Evolutionary conservation across 768 basidiomycete genomes (phyloP).

Genomic region (Termitomyces sp.): DNA sequence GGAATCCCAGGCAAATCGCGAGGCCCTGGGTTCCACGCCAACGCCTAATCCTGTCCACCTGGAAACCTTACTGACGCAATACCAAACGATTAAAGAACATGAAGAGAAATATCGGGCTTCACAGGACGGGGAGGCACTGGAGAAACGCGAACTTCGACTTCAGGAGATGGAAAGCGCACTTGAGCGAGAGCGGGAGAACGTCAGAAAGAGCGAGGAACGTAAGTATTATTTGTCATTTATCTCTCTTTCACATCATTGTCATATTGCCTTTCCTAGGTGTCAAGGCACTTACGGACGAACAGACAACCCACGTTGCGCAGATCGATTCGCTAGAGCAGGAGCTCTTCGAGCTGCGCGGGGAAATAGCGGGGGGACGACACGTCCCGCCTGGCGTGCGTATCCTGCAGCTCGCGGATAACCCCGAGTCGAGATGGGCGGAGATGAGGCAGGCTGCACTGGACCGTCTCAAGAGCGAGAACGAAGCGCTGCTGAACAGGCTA

Average conservation of each 20-base stretch:
- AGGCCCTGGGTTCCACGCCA: neutral
- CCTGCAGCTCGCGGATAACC: slow-evolving; percentile 23
- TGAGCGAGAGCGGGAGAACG: slow-evolving; percentile 7
- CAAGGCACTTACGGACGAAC: slow-evolving; percentile 29
- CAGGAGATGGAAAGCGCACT: slow-evolving; percentile 1
- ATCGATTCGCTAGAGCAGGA: slow-evolving; percentile 74
- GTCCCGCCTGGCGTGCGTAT: slow-evolving; percentile 13
- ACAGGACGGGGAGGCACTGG: neutral
- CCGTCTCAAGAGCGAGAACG: slow-evolving; percentile 76
- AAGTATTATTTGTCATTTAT: neutral
- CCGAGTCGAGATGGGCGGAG: slow-evolving; percentile 78
- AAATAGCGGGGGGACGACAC: slow-evolving; percentile 71
- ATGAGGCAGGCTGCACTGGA: slow-evolving; percentile 72
- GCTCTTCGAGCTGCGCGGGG: slow-evolving; percentile 72
- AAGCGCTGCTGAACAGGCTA: slow-evolving; percentile 67
- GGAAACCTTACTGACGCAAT: slow-evolving; percentile 1
- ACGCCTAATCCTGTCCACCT: neutral
- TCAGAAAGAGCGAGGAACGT: slow-evolving; percentile 8
- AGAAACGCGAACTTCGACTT: neutral
- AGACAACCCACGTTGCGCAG: slow-evolving; percentile 37
- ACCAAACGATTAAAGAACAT: neutral
- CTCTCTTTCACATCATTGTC: neutral
- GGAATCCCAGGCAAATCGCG: slow-evolving; percentile 1
- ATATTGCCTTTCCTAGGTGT: slow-evolving; percentile 31
- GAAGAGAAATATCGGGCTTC: neutral